Evolutionary conservation across 2,329 filamentous ascomycete genomes (phyloP).

Genomic region (Colletotrichum musicola): DNA sequence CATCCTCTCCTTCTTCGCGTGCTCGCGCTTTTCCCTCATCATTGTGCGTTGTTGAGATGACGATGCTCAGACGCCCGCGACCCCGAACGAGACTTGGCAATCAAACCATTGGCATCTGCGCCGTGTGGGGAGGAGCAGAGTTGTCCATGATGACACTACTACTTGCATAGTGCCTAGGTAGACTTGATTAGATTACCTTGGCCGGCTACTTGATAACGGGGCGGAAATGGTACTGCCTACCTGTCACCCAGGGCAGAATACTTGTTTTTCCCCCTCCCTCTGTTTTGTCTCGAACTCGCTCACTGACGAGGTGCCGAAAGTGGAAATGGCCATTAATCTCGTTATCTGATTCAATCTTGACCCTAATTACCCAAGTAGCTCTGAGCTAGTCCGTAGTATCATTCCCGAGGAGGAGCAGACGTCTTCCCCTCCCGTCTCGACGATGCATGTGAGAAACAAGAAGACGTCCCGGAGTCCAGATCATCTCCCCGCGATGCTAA

Average conservation of each 20-base stretch:
- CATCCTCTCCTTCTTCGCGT: neutral
- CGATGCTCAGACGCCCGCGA: neutral
- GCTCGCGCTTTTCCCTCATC: neutral
- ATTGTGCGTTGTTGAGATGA: conserved; percentile 10
- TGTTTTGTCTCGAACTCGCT: no score
- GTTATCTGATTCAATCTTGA: conserved; percentile 3
- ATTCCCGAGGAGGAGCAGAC: neutral
- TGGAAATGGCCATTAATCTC: neutral
- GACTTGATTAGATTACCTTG: no score
- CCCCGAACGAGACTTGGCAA: conserved; percentile 11
- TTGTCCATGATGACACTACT: neutral
- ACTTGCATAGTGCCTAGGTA: no score
- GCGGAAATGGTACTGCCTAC: no score
- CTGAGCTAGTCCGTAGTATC: neutral
- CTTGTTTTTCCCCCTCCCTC: no score
- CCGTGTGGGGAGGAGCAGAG: neutral
- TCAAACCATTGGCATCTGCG: conserved; percentile 30
- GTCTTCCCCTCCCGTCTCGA: conserved; percentile 1
- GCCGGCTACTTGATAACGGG: no score
- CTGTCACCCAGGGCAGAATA: no score
- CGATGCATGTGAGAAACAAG: conserved; percentile 7
- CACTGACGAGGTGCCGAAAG: neutral
- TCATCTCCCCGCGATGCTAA: neutral
- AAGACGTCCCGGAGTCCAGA: neutral
- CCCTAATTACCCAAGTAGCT: neutral